Evolutionary conservation across 2,329 filamentous ascomycete species (phyloP).

Genomic region (Chrysoporthe deuterocubensis): DNA sequence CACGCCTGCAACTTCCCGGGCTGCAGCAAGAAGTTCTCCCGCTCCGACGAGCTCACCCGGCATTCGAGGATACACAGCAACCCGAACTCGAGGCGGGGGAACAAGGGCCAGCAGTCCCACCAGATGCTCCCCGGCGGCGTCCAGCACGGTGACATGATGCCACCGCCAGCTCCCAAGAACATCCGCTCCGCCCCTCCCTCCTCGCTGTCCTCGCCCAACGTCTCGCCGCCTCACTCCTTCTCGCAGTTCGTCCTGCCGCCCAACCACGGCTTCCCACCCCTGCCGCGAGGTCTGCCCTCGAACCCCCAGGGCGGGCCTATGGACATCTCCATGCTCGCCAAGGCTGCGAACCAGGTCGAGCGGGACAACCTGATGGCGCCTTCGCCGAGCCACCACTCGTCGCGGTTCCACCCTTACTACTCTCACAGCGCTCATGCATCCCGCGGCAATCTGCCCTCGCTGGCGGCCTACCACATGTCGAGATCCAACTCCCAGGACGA

Average conservation of each 20-base stretch:
- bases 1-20: conserved; percentile 94
- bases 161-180: conserved; percentile 76
- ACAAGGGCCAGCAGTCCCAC: conserved; percentile 69
- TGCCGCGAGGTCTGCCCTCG: conserved; percentile 46
- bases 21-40: conserved; percentile 90
- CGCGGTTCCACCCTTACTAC: conserved; percentile 60
- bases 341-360: conserved; percentile 65
- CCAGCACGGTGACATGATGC: conserved; percentile 71
- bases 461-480: conserved; percentile 93
- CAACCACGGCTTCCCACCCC: conserved; percentile 52
- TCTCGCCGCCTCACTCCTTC: conserved; percentile 92
- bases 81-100: conserved; percentile 91
- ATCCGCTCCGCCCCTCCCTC: conserved; percentile 89
- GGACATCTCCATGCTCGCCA: conserved; percentile 65
- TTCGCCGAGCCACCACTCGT: conserved; percentile 47
- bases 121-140: conserved; percentile 48
- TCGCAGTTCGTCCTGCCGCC: conserved; percentile 65
- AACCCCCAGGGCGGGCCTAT: conserved; percentile 44
- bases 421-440: conserved; percentile 51
- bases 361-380: conserved; percentile 54
- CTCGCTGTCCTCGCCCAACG: conserved; percentile 87
- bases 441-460: conserved; percentile 70
- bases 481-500: conserved; percentile 84
- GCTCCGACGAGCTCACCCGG: conserved; percentile 93
- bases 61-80: conserved; percentile 99